These are phyloP conservation scores for Pythium vanterpoolii DNA, from an alignment of 352 stramenopile species.

Conservation along the genomic window DNA sequence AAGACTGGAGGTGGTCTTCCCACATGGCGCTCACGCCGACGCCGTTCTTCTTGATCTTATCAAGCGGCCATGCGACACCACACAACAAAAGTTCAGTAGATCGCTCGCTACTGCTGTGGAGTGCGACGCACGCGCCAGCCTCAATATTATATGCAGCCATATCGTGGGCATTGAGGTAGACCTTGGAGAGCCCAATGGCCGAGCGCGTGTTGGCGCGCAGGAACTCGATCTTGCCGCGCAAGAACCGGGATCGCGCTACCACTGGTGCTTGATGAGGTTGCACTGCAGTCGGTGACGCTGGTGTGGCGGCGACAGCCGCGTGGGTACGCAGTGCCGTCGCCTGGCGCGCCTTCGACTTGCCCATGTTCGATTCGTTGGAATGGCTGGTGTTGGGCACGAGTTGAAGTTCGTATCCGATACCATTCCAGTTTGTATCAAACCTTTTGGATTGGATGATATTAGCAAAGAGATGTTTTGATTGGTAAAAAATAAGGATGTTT, in stretches of 20 bases:
- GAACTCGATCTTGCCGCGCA: constrained; percentile 40
- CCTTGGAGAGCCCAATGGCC: constrained; percentile 53
- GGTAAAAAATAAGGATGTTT: constrained; percentile 11
- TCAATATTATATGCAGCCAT: constrained; percentile 39
- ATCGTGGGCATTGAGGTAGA: constrained; percentile 62
- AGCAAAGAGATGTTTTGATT: not conserved
- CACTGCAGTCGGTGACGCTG: not conserved
- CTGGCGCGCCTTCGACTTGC: constrained; percentile 21
- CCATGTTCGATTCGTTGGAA: constrained; percentile 12
- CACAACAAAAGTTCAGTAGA: constrained; percentile 40
- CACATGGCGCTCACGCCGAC: constrained; percentile 73
- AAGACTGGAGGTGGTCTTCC: constrained; percentile 37
- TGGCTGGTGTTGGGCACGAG: constrained; percentile 10
- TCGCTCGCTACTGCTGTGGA: constrained; percentile 18
- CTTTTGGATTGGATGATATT: constrained; percentile 10
- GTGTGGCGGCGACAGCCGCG: constrained; percentile 11
- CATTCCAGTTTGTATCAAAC: constrained; percentile 4
- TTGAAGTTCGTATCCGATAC: constrained; percentile 21
- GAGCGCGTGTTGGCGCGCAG: constrained; percentile 53
- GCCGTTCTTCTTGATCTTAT: constrained; percentile 61
- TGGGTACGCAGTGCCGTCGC: constrained; percentile 25
- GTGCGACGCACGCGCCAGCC: constrained; percentile 36
- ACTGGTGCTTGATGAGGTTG: not conserved
- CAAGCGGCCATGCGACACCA: constrained; percentile 64
- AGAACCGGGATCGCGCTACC: constrained; percentile 7